Base-by-base conservation (phyloP, 352 stramenopile genomes). In the Vaucheria bursata region DNA sequence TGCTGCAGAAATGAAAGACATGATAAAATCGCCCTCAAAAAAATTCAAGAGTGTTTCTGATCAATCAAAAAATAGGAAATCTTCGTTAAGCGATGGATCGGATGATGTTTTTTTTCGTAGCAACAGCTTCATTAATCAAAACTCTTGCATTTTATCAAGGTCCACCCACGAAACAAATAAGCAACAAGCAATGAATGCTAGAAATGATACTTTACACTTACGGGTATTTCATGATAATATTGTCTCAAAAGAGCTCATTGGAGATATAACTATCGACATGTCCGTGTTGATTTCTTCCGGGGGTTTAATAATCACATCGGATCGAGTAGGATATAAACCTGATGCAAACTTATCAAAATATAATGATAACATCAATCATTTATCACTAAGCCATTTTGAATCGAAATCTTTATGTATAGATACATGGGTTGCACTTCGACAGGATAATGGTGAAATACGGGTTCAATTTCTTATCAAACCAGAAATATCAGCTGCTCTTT, bases 201-300 rank as follows among this genome's bases (percentile, higher is more conserved):
- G 45, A 12, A 12, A 25, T 25, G 29, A 50, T 18, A 66, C 77
- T 31, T 25, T 82, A 18, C 71, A 82, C 31, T 66, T 82, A 3
- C 77, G 77, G 34, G 71, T 82, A 0, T 36, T 82, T 1, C 73
- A 53, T 38, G 77, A 80, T 50, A 71, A 29, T 25, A 71, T 82
- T 29, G 65, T 81, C 0, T 79, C 77, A 12, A 82, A 82, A 50
- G 77, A 82, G 45, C n/a, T 82, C 33, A 36, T 82, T 32, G 77
- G 77, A 7, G 77, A 82, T 34, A 35, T 82, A 1, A 71, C 77
- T n/a, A 39, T 82, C 29, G 77, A 82, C 36, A 50, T 82, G 40
- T 39, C 35, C 35, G 39, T 73, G 37, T 45, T 82, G 34, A 36
- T 82, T n/a, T 35, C 49, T 38, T 77, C 77, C 0, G 64, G 65